Conservation (phyloP, 257 asterid species). For the Echium plantagineum region DNA sequence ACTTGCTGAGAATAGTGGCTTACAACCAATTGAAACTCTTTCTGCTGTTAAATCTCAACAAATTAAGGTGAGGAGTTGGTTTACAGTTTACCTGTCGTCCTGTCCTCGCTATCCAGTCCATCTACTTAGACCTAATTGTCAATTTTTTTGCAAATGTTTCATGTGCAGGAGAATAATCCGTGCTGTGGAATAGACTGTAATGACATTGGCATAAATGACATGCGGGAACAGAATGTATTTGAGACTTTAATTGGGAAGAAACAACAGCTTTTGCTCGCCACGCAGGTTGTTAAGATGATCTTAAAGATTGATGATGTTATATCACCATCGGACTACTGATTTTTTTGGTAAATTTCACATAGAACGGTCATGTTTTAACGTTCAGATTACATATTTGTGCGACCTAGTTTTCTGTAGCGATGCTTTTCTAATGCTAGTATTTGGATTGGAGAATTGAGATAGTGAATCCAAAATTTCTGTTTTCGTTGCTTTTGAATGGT, state of each 20-base stretch:
- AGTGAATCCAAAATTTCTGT: too few relatives aligned
- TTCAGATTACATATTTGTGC: constrained; percentile 8
- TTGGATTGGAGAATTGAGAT: too few relatives aligned
- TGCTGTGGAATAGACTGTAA: constrained; percentile 80
- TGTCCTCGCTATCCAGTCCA: not conserved
- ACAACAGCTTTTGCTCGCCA: constrained; percentile 75
- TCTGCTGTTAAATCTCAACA: constrained; percentile 89
- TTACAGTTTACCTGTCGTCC: not conserved
- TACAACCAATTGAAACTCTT: constrained; percentile 86
- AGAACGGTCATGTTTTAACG: too few relatives aligned
- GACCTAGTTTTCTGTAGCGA: not conserved
- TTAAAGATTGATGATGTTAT: constrained; percentile 80
- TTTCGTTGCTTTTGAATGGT: too few relatives aligned
- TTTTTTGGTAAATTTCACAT: not conserved
- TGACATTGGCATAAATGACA: constrained; percentile 73
- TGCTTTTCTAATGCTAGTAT: too few relatives aligned
- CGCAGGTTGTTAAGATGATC: constrained; percentile 90
- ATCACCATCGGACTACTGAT: constrained; percentile 58
- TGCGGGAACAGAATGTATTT: constrained; percentile 79
- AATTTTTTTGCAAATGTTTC: not conserved
- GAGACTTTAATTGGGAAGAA: constrained; percentile 85
- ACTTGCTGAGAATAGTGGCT: constrained; percentile 93
- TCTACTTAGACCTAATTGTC: not conserved
- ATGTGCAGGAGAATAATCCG: constrained; percentile 56
- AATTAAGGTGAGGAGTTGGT: constrained; percentile 44